Conservation (phyloP, 2,329 filamentous ascomycete genomes). For the Coleophoma eucalyptorum region DNA sequence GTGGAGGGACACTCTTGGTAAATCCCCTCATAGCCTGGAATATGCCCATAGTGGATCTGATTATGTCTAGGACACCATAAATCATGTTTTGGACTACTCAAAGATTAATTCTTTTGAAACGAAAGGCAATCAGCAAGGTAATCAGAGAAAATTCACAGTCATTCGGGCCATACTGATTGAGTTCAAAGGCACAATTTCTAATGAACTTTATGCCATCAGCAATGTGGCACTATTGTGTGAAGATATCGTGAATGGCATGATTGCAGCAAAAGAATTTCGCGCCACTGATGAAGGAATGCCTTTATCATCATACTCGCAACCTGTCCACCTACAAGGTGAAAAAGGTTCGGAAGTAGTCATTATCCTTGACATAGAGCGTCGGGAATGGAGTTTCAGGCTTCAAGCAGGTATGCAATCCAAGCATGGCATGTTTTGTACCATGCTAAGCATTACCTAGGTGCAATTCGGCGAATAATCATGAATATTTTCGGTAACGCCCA, state of each 20-base stretch:
- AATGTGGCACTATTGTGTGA: slow-evolving; percentile 25
- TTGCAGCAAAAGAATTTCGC: slow-evolving; percentile 19
- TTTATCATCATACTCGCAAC: background rate
- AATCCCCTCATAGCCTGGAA: background rate
- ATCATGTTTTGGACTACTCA: slow-evolving; percentile 48
- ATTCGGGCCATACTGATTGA: background rate
- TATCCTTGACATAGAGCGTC: slow-evolving; percentile 22
- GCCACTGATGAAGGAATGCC: background rate
- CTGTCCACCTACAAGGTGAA: background rate
- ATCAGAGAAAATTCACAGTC: background rate
- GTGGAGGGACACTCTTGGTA: slow-evolving; percentile 42
- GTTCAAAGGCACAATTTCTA: slow-evolving; percentile 16
- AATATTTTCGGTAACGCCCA: slow-evolving; percentile 58
- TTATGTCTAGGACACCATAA: slow-evolving; percentile 39
- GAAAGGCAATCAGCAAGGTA: slow-evolving; percentile 14
- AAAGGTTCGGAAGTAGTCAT: slow-evolving; percentile 12
- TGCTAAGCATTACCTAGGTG: slow-evolving; percentile 5
- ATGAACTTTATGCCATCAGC: slow-evolving; percentile 19
- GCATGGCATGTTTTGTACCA: too few relatives aligned
- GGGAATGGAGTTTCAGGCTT: slow-evolving; percentile 22
- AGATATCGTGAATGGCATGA: slow-evolving; percentile 24
- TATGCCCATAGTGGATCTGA: background rate
- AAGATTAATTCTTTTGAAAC: slow-evolving; percentile 43
- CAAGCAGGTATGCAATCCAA: slow-evolving; percentile 13
- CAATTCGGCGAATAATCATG: slow-evolving; percentile 43